Conservation (phyloP, 768 basidiomycete species). For the Trametes cinnabarina region DNA sequence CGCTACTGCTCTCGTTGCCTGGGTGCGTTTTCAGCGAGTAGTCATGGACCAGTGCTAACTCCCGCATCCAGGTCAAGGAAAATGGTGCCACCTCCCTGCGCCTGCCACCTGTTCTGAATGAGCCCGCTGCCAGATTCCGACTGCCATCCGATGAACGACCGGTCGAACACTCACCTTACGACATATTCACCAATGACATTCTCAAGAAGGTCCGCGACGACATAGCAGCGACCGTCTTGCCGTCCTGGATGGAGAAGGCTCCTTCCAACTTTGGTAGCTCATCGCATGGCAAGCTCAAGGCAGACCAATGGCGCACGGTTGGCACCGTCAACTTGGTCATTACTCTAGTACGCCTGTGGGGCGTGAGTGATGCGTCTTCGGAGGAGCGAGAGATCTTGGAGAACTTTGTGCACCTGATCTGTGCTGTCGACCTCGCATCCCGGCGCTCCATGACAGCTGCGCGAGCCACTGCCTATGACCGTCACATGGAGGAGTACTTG, state of each 20-base stretch:
- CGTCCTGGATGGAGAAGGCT: slow-evolving; percentile 32
- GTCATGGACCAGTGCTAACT: too few species aligned
- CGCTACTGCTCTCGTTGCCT: background rate
- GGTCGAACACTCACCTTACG: background rate
- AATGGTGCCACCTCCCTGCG: too few species aligned
- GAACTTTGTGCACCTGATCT: slow-evolving; percentile 31
- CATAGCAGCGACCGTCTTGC: slow-evolving; percentile 14
- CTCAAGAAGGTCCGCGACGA: background rate
- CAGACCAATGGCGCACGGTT: slow-evolving; percentile 35
- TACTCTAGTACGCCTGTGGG: slow-evolving; percentile 38
- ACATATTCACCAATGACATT: background rate
- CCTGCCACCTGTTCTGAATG: too few species aligned
- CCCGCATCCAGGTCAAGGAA: too few species aligned
- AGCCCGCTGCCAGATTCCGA: too few species aligned
- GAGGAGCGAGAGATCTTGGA: slow-evolving; percentile 16
- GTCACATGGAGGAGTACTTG: slow-evolving; percentile 23
- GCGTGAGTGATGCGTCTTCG: slow-evolving; percentile 8
- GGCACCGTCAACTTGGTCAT: slow-evolving; percentile 35
- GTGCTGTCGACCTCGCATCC: slow-evolving; percentile 26
- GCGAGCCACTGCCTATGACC: slow-evolving; percentile 3
- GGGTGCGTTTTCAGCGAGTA: background rate
- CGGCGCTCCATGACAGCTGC: background rate
- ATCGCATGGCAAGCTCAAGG: slow-evolving; percentile 33
- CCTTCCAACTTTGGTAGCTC: slow-evolving; percentile 35
- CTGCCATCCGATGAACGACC: too few species aligned